Evolutionary conservation across 1,284 basidiomycete species (phyloP).

Genomic region (Amylostereum chailletii): DNA sequence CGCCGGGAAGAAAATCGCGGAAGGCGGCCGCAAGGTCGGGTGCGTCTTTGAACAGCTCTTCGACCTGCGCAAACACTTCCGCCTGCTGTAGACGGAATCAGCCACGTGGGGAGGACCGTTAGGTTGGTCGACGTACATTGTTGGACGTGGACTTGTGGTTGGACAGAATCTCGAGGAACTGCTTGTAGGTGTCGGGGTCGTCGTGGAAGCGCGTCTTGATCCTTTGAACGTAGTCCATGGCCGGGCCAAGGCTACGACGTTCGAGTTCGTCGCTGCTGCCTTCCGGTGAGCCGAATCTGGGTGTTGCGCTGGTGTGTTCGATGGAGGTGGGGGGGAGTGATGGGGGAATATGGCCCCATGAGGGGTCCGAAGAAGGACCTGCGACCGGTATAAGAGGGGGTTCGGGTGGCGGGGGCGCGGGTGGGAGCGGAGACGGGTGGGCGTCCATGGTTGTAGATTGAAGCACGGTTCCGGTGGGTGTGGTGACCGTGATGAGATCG

Average conservation of each 20-base stretch:
- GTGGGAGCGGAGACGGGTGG: not conserved
- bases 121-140: constrained; percentile 64
- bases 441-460: not conserved
- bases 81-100: constrained; percentile 27
- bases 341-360: not conserved
- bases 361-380: no score
- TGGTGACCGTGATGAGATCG: constrained; percentile 81
- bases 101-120: constrained; percentile 44
- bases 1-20: constrained; percentile 79
- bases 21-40: constrained; percentile 90
- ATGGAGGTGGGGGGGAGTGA: not conserved
- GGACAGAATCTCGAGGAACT: constrained; percentile 89
- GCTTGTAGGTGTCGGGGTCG: constrained; percentile 88
- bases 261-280: constrained; percentile 17
- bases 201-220: constrained; percentile 87
- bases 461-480: constrained; percentile 39
- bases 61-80: constrained; percentile 82
- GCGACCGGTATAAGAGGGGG: not conserved
- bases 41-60: constrained; percentile 78
- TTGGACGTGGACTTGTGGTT: constrained; percentile 41
- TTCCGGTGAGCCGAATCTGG: not conserved
- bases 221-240: constrained; percentile 93
- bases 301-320: not conserved
- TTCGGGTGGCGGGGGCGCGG: not conserved
- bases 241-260: constrained; percentile 43